Evolutionary conservation across 179 eudicot species (phyloP).

Genomic region (Spergularia azorica): DNA sequence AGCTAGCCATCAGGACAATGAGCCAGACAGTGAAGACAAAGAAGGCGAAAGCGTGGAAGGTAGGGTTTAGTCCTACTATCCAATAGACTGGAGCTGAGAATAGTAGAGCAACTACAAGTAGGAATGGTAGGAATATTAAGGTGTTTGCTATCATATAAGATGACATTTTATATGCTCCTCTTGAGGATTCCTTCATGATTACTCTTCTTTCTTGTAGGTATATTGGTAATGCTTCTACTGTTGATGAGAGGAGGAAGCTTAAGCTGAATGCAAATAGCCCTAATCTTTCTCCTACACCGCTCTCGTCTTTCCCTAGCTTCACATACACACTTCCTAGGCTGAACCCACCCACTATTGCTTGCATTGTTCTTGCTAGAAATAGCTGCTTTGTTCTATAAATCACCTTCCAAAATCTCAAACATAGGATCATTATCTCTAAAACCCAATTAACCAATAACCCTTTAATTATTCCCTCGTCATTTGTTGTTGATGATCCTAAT

Average conservation of each 20-base stretch:
- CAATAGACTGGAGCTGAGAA: conserved; percentile 80
- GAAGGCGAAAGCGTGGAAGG: conserved; percentile 57
- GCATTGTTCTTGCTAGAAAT: conserved; percentile 90
- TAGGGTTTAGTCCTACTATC: conserved; percentile 86
- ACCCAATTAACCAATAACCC: conserved; percentile 12
- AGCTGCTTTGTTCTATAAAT: conserved; percentile 89
- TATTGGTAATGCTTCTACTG: conserved; percentile 93
- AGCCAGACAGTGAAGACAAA: conserved; percentile 74
- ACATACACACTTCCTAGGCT: conserved; percentile 83
- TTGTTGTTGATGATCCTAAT: conserved; percentile 16
- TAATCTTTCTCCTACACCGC: conserved; percentile 69
- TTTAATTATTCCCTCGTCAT: conserved; percentile 8
- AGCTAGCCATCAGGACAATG: conserved; percentile 91
- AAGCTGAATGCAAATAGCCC: conserved; percentile 90
- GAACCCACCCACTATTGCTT: conserved; percentile 85
- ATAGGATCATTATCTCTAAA: conserved; percentile 58
- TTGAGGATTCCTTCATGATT: conserved; percentile 85
- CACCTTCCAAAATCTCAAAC: conserved; percentile 74
- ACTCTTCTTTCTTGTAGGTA: conserved; percentile 91
- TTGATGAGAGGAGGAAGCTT: conserved; percentile 90
- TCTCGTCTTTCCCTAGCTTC: conserved; percentile 55
- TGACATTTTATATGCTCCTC: conserved; percentile 69
- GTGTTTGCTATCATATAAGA: conserved; percentile 91
- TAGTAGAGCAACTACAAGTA: conserved; percentile 65
- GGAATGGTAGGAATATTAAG: conserved; percentile 75